phyloP scores from a whole-genome alignment of 2,329 filamentous ascomycete species.

The Fusarium pseudocircinatum region DNA sequence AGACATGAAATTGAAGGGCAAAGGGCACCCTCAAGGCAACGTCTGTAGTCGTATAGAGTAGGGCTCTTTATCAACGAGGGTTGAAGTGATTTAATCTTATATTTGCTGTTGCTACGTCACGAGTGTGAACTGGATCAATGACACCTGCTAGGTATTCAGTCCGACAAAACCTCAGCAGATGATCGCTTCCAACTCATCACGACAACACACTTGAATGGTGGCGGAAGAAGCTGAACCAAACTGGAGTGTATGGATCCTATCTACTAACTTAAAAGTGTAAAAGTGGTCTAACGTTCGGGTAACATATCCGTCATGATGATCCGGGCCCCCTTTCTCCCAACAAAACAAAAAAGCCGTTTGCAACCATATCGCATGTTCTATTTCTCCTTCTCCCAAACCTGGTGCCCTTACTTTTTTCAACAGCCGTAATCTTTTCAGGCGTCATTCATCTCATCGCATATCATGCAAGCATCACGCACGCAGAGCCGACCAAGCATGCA shows the following conservation, averaged over 20 bases:
- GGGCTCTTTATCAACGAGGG: slow-evolving; percentile 11
- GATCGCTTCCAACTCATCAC: neutral
- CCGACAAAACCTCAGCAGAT: neutral
- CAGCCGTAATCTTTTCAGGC: slow-evolving; percentile 30
- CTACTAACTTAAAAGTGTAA: slow-evolving; percentile 40
- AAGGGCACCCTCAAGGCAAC: neutral
- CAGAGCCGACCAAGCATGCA: neutral
- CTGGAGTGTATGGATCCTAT: slow-evolving; percentile 42
- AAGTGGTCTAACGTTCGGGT: slow-evolving; percentile 44
- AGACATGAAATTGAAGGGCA: neutral
- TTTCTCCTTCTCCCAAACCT: slow-evolving; percentile 18
- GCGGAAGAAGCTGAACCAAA: slow-evolving; percentile 33
- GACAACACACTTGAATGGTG: neutral
- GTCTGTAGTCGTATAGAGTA: slow-evolving; percentile 9
- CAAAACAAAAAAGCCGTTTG: slow-evolving; percentile 41
- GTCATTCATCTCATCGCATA: slow-evolving; percentile 42
- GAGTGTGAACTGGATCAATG: neutral
- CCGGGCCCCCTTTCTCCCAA: slow-evolving; percentile 31
- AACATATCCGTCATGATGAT: slow-evolving; percentile 46
- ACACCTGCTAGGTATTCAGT: neutral
- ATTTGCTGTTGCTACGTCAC: neutral
- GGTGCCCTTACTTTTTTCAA: slow-evolving; percentile 30
- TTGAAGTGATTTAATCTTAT: neutral
- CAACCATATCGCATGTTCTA: slow-evolving; percentile 40
- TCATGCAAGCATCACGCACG: slow-evolving; percentile 13